Base-by-base conservation (phyloP, 305 asterid species). In the Nicotiana rustica region DNA sequence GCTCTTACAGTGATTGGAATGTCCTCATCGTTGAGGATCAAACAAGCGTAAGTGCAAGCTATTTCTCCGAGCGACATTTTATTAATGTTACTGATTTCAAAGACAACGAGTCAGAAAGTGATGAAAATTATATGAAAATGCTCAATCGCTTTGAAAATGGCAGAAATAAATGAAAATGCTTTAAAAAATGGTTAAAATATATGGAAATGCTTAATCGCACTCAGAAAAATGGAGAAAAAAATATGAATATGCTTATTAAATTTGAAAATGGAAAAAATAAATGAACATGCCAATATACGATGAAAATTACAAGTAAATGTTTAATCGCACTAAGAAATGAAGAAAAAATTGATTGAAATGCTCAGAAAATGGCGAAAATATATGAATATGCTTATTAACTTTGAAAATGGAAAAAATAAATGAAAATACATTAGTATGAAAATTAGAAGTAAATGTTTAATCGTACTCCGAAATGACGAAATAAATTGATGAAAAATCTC, bases 21-120 rank as follows among this genome's bases (percentile, higher is more conserved):
- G 65, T 92, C 97, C 88, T 92, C 97, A 67, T 92, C 97, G 75
- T 85, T 86, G 62, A 92, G 95, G 59, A 92, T 83, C 95, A 92
- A 83, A 70, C 85, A 81, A 33, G 95, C 93, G 56, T 92, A 91
- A 59, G 91, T 85, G 86, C 93, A 89, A 17, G 88, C 93, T 4
- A 85, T 57, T 86, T 90, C 93, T 68, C 90, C 85, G 41, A 52
- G 31, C 17, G 94, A 85, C 93, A 92, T 92, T 67, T 85, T 83
- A 49, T 73, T 13, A 47, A 3, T 38, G 6, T 10, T 10, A 2
- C 78, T 44, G 78, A 70, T 19, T 6, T 8, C 4, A 47, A 0
- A 0, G 4, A 38, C 49, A 18, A 6, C 9, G n/a, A 29, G 41
- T 65, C 15, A 12, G 31, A 25, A 3, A 29, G 31, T 65, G 18